A percentile compares a stretch with the other conserved stretches of the same genome.
These are phyloP conservation scores for Pistacia vera DNA, from an alignment of 345 rosid genomes.

Conservation along the genomic window DNA sequence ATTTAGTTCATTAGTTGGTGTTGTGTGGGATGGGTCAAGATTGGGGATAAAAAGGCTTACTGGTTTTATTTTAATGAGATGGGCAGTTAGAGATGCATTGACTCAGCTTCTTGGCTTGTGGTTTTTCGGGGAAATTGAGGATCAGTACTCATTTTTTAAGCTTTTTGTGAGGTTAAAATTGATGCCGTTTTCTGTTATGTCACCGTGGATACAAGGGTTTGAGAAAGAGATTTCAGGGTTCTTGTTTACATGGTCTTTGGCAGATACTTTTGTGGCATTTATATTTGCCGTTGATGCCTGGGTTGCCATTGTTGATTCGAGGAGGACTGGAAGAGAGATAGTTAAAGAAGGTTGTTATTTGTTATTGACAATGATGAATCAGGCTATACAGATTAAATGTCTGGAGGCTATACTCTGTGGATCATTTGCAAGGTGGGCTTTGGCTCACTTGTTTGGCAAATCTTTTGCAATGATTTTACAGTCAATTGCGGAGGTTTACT, in stretches of 20 bases:
- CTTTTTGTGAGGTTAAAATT: constrained; percentile 82
- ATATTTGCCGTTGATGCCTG: constrained; percentile 81
- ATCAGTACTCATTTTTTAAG: constrained; percentile 85
- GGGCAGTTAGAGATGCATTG: constrained; percentile 92
- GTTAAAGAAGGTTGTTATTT: constrained; percentile 84
- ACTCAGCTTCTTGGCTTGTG: constrained; percentile 85
- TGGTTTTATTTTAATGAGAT: constrained; percentile 81
- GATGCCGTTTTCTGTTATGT: constrained; percentile 88
- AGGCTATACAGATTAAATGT: constrained; percentile 79
- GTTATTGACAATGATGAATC: constrained; percentile 68
- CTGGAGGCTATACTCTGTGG: constrained; percentile 85
- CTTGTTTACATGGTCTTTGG: constrained; percentile 77
- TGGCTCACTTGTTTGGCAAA: constrained; percentile 55
- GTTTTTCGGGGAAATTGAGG: constrained; percentile 88
- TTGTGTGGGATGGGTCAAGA: constrained; percentile 75
- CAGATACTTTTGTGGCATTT: constrained; percentile 68
- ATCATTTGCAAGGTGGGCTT: constrained; percentile 60
- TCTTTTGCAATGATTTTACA: constrained; percentile 62
- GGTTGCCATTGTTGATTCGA: constrained; percentile 80
- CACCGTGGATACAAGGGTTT: constrained; percentile 80
- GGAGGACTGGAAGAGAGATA: constrained; percentile 85
- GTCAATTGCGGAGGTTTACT: constrained; percentile 77
- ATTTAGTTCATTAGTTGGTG: constrained; percentile 51
- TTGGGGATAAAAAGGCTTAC: constrained; percentile 78
- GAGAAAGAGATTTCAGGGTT: constrained; percentile 89